Evolutionary conservation across 2,329 filamentous ascomycete species (phyloP).

Genomic region (Nemania abortiva): DNA sequence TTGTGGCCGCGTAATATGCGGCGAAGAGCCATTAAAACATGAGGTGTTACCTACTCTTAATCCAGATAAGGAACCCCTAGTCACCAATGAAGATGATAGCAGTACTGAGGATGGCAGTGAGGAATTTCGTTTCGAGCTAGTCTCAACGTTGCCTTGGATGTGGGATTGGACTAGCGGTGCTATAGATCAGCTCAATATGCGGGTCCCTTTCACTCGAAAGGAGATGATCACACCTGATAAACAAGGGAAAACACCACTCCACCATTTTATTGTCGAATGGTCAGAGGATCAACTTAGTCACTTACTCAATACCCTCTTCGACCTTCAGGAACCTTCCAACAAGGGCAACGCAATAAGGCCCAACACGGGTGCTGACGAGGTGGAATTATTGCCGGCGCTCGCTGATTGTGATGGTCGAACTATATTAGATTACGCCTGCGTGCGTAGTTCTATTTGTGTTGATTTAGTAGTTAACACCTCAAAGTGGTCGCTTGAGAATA

Average conservation of each 20-base stretch:
- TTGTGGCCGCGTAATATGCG: background rate
- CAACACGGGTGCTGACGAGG: background rate
- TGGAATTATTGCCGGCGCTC: slow-evolving; percentile 13
- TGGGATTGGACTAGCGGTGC: slow-evolving; percentile 10
- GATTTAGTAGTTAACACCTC: background rate
- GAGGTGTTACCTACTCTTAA: background rate
- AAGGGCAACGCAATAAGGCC: background rate
- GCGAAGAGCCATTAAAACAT: background rate
- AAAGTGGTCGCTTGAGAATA: slow-evolving; percentile 15
- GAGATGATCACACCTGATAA: slow-evolving; percentile 15
- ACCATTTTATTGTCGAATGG: slow-evolving; percentile 26
- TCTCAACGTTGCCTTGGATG: slow-evolving; percentile 17
- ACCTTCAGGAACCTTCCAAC: slow-evolving; percentile 5
- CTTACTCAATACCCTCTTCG: slow-evolving; percentile 2
- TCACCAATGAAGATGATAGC: background rate
- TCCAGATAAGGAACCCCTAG: background rate
- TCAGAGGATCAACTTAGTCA: slow-evolving; percentile 11
- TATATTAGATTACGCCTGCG: slow-evolving; percentile 25
- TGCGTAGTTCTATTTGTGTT: slow-evolving; percentile 5
- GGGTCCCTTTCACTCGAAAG: slow-evolving; percentile 17
- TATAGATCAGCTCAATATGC: slow-evolving; percentile 11
- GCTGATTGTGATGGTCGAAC: slow-evolving; percentile 21
- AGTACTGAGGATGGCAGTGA: background rate
- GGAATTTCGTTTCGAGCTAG: background rate
- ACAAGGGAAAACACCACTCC: slow-evolving; percentile 24